Evolutionary conservation across 1,139 yeast genomes (phyloP).

Genomic region (Maudiozyma humilis): DNA sequence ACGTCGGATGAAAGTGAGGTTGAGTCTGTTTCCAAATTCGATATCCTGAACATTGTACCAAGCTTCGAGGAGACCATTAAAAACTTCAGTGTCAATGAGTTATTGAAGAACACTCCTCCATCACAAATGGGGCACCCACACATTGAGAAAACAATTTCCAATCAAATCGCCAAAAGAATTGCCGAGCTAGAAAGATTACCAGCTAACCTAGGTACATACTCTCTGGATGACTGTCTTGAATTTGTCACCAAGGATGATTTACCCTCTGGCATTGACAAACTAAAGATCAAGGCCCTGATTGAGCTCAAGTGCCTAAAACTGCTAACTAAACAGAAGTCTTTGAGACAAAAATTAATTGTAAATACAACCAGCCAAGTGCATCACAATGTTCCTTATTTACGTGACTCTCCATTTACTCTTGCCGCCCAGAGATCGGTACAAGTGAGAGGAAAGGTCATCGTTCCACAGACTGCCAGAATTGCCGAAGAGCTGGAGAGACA

Average conservation of each 20-base stretch:
- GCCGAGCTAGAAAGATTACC: constrained; percentile 70
- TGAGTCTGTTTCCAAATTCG: constrained; percentile 6
- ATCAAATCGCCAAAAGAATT: constrained; percentile 60
- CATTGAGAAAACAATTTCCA: constrained; percentile 45
- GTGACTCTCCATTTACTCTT: constrained; percentile 44
- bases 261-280: constrained; percentile 36
- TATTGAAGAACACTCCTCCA: constrained; percentile 28
- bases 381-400: constrained; percentile 39
- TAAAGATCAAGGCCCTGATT: constrained; percentile 59
- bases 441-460: constrained; percentile 61
- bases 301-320: constrained; percentile 78
- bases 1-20: not conserved
- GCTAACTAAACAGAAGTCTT: constrained; percentile 73
- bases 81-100: constrained; percentile 30
- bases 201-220: constrained; percentile 62
- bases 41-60: constrained; percentile 26
- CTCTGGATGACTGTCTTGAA: constrained; percentile 34
- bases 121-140: constrained; percentile 30
- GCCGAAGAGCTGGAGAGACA: constrained; percentile 56
- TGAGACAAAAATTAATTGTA: constrained; percentile 66
- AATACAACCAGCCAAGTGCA: constrained; percentile 60
- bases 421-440: constrained; percentile 58
- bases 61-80: constrained; percentile 32
- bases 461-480: constrained; percentile 52
- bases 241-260: constrained; percentile 38